Evolutionary conservation across 257 asterid genomes (phyloP).

Genomic region (Nicotiana attenuata): DNA sequence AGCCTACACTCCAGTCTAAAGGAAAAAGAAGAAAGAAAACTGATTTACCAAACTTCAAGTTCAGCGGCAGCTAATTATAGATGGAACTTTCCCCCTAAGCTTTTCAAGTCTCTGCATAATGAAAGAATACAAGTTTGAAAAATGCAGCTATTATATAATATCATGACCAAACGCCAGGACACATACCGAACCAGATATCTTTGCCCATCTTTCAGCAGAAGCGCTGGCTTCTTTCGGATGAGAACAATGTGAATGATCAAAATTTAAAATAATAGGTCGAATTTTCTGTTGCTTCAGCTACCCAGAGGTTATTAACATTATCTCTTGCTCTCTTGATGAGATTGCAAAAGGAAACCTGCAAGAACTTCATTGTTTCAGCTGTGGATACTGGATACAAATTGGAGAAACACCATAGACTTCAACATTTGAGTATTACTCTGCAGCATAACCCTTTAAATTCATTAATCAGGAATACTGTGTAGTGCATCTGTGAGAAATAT

Average conservation of each 20-base stretch:
- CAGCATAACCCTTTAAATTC: background rate
- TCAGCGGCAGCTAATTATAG: conserved; percentile 35
- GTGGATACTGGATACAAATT: background rate
- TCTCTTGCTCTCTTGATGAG: conserved; percentile 79
- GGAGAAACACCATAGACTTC: conserved; percentile 1
- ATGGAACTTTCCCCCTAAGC: conserved; percentile 46
- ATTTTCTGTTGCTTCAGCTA: conserved; percentile 91
- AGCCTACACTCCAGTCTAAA: background rate
- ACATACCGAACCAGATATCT: conserved; percentile 50
- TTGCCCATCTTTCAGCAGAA: conserved; percentile 70
- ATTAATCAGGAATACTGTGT: background rate
- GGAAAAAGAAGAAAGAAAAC: background rate
- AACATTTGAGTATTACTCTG: background rate
- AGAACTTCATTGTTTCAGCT: conserved; percentile 5
- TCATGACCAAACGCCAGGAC: conserved; percentile 1
- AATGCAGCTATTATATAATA: background rate
- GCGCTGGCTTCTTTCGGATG: conserved; percentile 60
- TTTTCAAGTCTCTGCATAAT: conserved; percentile 11
- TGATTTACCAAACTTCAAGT: background rate
- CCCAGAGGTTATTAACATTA: conserved; percentile 65
- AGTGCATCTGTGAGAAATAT: too few relatives aligned
- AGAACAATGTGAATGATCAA: conserved; percentile 35
- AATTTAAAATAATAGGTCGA: conserved; percentile 59
- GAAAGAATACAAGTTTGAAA: conserved; percentile 9
- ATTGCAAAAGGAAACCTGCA: conserved; percentile 83